phyloP scores from a whole-genome alignment of 306 rosid species.

The Fragaria vesca region DNA sequence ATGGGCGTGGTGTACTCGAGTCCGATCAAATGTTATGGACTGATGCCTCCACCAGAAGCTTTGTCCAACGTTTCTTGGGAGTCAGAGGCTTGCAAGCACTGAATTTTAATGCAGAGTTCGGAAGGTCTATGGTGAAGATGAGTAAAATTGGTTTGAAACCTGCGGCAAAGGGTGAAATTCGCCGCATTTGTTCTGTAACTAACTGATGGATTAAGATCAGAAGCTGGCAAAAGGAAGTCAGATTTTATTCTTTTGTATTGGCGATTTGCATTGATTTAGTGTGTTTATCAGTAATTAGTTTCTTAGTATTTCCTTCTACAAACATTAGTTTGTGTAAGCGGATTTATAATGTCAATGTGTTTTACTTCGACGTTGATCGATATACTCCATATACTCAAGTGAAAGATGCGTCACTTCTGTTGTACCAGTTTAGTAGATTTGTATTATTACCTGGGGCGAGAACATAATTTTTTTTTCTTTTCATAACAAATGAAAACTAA shows the following conservation, averaged over 20 bases:
- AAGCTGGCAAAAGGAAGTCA: not conserved
- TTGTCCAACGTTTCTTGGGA: constrained; percentile 43
- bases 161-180: constrained; percentile 53
- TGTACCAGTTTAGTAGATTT: no score
- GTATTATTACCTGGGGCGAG: no score
- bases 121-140: constrained; percentile 66
- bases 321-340: not conserved
- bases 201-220: not conserved
- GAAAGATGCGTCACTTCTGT: no score
- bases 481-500: no score
- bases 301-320: no score
- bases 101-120: constrained; percentile 48
- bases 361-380: not conserved
- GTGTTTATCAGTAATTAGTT: not conserved
- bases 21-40: constrained; percentile 63
- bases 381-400: no score
- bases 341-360: not conserved
- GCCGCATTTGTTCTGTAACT: constrained; percentile 46
- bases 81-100: constrained; percentile 32
- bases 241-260: not conserved
- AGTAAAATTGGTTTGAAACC: constrained; percentile 51
- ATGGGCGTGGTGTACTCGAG: constrained; percentile 48
- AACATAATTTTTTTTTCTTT: no score
- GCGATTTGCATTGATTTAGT: no score
- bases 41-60: constrained; percentile 46